Evolutionary conservation across 192 early-diverging fungal genomes (phyloP), one percentile per base, ranked within the genome.

Genomic region (Umbelopsis sp.): DNA sequence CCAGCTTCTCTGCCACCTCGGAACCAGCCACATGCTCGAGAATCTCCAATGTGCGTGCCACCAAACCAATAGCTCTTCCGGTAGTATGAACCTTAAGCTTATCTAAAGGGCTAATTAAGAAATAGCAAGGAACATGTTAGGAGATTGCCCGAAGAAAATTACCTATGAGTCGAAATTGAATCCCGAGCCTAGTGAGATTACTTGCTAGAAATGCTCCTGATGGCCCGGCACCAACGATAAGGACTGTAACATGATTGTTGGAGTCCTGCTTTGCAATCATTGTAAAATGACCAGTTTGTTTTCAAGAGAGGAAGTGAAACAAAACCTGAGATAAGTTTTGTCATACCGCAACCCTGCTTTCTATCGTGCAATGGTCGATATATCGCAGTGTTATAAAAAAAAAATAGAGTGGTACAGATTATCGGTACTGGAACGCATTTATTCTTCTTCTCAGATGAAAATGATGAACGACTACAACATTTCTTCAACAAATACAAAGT

Each of bases 121-220:
- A 1, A 11, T 1, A 11, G 38, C 38, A 41, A 4, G 0, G 0
- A 11, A 41, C 38, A 41, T 41, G 38, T 41, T 6, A 11, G 12
- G 38, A 11, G 12, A 1, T 3, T 6, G 38, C 38, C 5, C 12
- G 52, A 53, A 11, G 22, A 12, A 54, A 62, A 2, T 49, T 69
- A 29, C 70, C 74, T 59, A 75, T 71, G 49, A 75, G 21, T 34
- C 74, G 68, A 38, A 29, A 47, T 12, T 62, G 74, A 8, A 75
- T 26, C 3, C 74, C 74, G 44, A 75, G 32, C 29, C 70, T 75
- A 17, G 69, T 24, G 12, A 75, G 69, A 24, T 71, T 50, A n/a
- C 62, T 24, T 12, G 47, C 69, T 2, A 62, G 45, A 22, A 71
- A 50, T 49, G 70, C 26, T n/a, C 74, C 69, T 10, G 62, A 22